Evolutionary conservation across 2,329 filamentous ascomycete species (phyloP).

Genomic region (Pseudophaeomoniella oleicola): DNA sequence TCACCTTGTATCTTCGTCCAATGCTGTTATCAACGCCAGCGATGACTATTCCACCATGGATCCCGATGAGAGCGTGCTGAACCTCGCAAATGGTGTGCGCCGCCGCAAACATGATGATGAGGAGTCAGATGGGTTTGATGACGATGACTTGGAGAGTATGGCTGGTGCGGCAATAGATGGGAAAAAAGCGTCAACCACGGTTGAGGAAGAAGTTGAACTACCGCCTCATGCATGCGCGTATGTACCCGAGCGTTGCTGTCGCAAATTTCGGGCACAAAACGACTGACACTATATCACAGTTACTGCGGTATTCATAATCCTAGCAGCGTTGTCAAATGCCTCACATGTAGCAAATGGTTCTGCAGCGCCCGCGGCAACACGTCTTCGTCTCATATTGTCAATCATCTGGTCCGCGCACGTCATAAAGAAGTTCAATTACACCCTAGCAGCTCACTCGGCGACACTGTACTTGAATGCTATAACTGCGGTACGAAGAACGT

Average conservation of each 20-base stretch:
- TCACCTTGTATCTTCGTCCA: conserved; percentile 70
- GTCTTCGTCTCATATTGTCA: conserved; percentile 94
- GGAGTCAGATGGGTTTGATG: conserved; percentile 69
- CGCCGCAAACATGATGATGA: conserved; percentile 71
- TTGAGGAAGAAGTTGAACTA: conserved; percentile 78
- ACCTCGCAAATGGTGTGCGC: conserved; percentile 43
- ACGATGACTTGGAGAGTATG: conserved; percentile 64
- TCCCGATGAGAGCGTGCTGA: conserved; percentile 66
- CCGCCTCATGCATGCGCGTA: conserved; percentile 93
- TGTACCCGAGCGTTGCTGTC: conserved; percentile 24
- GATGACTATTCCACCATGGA: conserved; percentile 63
- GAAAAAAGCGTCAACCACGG: conserved; percentile 34
- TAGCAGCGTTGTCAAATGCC: conserved; percentile 87
- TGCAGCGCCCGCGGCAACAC: conserved; percentile 95
- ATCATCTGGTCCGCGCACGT: conserved; percentile 88
- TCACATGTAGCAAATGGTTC: conserved; percentile 96
- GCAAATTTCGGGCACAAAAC: not conserved
- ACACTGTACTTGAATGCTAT: conserved; percentile 96
- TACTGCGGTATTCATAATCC: conserved; percentile 97
- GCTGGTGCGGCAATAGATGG: conserved; percentile 71
- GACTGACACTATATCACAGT: conserved; percentile 29
- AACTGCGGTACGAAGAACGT: conserved; percentile 99
- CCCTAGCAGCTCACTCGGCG: conserved; percentile 79
- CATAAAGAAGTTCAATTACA: conserved; percentile 99
- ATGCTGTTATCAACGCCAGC: conserved; percentile 73